Percentiles rank a stretch among this genome's conserved stretches.
These are phyloP conservation scores for Monosporozyma aquatica DNA, from an alignment of 805 yeast species.

Conservation along the genomic window DNA sequence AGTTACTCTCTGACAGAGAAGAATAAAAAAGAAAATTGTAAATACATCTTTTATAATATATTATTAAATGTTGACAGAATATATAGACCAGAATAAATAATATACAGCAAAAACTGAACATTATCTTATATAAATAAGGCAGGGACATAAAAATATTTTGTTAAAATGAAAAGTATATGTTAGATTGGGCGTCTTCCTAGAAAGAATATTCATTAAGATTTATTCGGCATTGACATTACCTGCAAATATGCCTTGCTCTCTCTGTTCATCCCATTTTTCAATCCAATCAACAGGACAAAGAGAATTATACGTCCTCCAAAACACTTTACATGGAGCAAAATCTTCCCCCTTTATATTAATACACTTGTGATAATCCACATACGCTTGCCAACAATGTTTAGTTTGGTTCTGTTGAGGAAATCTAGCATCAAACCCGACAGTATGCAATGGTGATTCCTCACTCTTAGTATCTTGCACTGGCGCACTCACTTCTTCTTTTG, in stretches of 20 bases:
- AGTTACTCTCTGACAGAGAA: too few relatives aligned
- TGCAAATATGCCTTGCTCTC: conserved; percentile 52
- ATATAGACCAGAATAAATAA: too few relatives aligned
- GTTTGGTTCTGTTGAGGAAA: conserved; percentile 97
- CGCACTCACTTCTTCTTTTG: background rate
- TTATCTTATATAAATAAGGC: too few relatives aligned
- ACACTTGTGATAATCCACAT: conserved; percentile 97
- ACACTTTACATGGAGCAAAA: conserved; percentile 93
- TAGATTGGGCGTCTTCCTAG: too few relatives aligned
- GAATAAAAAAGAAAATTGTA: too few relatives aligned
- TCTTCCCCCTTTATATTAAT: conserved; percentile 95
- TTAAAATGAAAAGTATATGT: too few relatives aligned
- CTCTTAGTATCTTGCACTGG: conserved; percentile 11
- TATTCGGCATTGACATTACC: conserved; percentile 30
- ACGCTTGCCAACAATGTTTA: conserved; percentile 96
- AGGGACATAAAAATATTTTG: too few relatives aligned
- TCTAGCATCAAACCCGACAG: conserved; percentile 80
- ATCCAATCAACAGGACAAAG: conserved; percentile 81
- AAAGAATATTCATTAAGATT: background rate
- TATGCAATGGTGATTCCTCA: conserved; percentile 41
- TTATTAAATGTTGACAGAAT: too few relatives aligned
- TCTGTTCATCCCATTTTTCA: conserved; percentile 82
- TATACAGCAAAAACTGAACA: too few relatives aligned
- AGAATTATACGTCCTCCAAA: conserved; percentile 82
- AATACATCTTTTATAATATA: too few relatives aligned